A percentile compares a stretch with the other conserved stretches of the same genome.
These are phyloP conservation scores for Coprinopsis sp. DNA, from an alignment of 768 basidiomycete species.

Conservation along the genomic window DNA sequence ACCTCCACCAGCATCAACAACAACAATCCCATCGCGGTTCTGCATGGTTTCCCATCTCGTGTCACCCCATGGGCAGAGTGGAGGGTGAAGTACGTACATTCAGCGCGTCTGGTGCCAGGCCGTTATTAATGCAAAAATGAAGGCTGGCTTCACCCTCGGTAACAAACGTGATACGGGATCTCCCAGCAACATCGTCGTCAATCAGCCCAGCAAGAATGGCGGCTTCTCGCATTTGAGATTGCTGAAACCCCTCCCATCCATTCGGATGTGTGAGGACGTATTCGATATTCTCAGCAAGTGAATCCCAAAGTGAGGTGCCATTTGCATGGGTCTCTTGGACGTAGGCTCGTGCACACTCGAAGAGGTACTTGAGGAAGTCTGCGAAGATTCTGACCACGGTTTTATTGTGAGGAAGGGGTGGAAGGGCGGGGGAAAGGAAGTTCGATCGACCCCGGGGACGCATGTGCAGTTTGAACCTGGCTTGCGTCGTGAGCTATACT, in stretches of 20 bases:
- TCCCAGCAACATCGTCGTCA: constrained; percentile 23
- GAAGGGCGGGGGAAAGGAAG: constrained; percentile 2
- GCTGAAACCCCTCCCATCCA: constrained; percentile 51
- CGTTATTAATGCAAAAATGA: constrained; percentile 34
- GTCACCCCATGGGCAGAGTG: too few species aligned
- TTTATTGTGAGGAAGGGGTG: constrained; percentile 29
- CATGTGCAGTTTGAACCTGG: constrained; percentile 27
- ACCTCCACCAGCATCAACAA: constrained; percentile 59
- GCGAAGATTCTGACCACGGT: constrained; percentile 31
- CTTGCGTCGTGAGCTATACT: neutral
- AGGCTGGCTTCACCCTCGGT: constrained; percentile 55
- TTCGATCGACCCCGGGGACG: constrained; percentile 2
- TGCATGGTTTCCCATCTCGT: too few species aligned
- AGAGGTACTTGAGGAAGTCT: constrained; percentile 39
- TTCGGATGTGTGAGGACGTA: constrained; percentile 48
- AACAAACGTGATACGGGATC: constrained; percentile 39
- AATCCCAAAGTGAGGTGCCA: constrained; percentile 23
- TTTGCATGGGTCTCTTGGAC: constrained; percentile 33
- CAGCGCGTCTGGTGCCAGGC: too few species aligned
- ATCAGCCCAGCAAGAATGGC: constrained; percentile 43
- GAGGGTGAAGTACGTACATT: too few species aligned
- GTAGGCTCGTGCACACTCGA: constrained; percentile 29
- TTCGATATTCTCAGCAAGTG: constrained; percentile 28
- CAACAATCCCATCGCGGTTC: constrained; percentile 41
- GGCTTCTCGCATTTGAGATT: constrained; percentile 42